Evolutionary conservation across 2,329 filamentous ascomycete genomes (phyloP), one percentile per base, ranked within the genome.

Genomic region (Aspergillus chevalieri): DNA sequence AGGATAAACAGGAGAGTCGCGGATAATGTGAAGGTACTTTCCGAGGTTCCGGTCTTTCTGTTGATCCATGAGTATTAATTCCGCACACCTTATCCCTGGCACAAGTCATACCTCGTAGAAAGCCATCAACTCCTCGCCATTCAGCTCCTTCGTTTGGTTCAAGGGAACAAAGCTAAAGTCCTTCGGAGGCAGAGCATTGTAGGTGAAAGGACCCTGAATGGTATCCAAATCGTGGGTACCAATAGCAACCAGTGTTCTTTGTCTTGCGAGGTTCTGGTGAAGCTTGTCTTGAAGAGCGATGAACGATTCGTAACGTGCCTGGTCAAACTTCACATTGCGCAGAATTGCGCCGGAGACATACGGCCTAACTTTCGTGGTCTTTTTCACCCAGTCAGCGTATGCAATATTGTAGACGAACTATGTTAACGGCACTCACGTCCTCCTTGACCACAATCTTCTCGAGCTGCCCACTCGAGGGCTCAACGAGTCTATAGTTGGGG

Each of bases 231-330:
- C 92, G 71, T 98, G 93, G 3, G 93, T 98, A 60, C 93, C 93
- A 65, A 98, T 96, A 19, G 92, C 87, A n/a, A 96, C 92, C 43
- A 98, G 75, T 1, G 92, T 96, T 62, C 93, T 79, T 71, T 97
- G 88, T 54, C 93, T 84, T 44, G 93, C 94, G 57, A 98, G 77
- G 67, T 98, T 98, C 69, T 92, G 87, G 75, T 98, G 93, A 44
- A 98, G 82, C 77, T 98, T 98, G 75, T 98, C 94, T 75, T 98
- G 93, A 44, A 98, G 80, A 49, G 86, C 82, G 67, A 98, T 98
- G 86, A 98, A 98, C 65, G 90, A 96, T 61, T 95, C 89, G 71
- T 98, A 98, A 58, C 87, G 81, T 59, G 85, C 88, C 75, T 93
- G 80, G 60, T 88, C 91, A 78, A 98, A 97, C 64, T 85, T 89